Base-by-base conservation (phyloP, 345 rosid genomes). In the Lepidium sativum region DNA sequence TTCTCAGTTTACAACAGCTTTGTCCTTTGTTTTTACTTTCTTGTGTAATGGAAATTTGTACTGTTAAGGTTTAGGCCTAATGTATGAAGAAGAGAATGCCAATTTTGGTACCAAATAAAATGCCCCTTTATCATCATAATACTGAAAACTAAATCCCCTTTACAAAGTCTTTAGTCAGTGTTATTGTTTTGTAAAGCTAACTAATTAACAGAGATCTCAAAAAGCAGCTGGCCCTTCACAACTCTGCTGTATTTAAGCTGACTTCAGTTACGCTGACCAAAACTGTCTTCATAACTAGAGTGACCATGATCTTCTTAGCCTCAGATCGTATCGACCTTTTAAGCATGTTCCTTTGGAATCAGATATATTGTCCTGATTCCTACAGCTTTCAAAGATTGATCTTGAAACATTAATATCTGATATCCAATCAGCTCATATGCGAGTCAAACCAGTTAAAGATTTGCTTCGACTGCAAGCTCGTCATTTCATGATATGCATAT, bases 381-480 rank as follows among this genome's bases (percentile, higher is more conserved):
- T 25, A 54, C 47, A 55, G 48, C 57, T 53, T 42, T 53, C 44
- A 25, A 50, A 48, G 61, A 48, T 13, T 3, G 27, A 58, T 53
- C 21, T 42, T 32, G 43, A 4, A 16, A 32, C 38, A n/a, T 15
- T 15, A 27, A 43, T 25, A 53, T 21, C 45, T 67, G 37, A 10
- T 21, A 50, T 53, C 41, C 39, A 66, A 9, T 81, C 75, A 81
- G 23, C 61, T 63, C 81, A 86, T 68, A 74, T 94, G 96, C 33
- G 92, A 84, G 70, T 94, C 92, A 64, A 94, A 86, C 99, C 97
- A 94, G 66, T 76, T 77, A 65, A 90, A 94, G 59, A 94, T 90
- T 63, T 82, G 86, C 29, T 88, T 81, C 40, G 91, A 88, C 72
- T 80, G 91, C 76, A 84, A 67, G 68, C 99, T 94, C 11, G 96